Evolutionary conservation across 306 rosid genomes (phyloP).

Genomic region (Pterocarpus santalinus): DNA sequence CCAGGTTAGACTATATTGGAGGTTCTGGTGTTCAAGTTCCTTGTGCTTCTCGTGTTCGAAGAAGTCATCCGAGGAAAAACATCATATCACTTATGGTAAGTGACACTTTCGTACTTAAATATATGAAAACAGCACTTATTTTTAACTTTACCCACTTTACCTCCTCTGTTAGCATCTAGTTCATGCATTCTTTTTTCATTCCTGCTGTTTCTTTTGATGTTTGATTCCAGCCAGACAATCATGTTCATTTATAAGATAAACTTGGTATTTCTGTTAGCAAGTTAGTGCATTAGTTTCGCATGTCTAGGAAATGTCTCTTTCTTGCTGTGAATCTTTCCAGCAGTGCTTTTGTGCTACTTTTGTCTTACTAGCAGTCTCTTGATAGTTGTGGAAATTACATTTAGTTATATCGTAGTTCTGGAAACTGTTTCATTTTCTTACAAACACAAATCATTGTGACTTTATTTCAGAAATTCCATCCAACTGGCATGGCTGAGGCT

Average conservation of each 20-base stretch:
- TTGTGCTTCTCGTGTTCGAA: slow-evolving; percentile 85
- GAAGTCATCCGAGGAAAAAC: slow-evolving; percentile 94
- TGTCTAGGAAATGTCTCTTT: slow-evolving; percentile 27
- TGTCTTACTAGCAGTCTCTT: slow-evolving; percentile 22
- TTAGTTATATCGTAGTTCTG: not conserved
- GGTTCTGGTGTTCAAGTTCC: slow-evolving; percentile 88
- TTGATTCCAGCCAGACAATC: slow-evolving; percentile 8
- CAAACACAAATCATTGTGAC: slow-evolving; percentile 27
- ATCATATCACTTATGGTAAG: slow-evolving; percentile 81
- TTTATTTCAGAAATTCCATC: slow-evolving; percentile 66
- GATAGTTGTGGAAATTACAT: slow-evolving; percentile 7
- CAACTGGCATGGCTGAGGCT: slow-evolving; percentile 57
- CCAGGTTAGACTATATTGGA: slow-evolving; percentile 81
- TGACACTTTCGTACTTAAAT: slow-evolving; percentile 36
- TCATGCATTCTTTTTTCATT: slow-evolving; percentile 19
- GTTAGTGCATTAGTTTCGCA: slow-evolving; percentile 18
- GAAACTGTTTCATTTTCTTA: slow-evolving; percentile 21
- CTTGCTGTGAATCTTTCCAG: slow-evolving; percentile 4
- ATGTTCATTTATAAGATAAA: slow-evolving; percentile 19
- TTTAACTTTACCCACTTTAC: slow-evolving; percentile 26
- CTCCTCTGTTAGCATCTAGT: slow-evolving; percentile 12
- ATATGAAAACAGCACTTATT: slow-evolving; percentile 14
- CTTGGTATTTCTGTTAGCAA: slow-evolving; percentile 16
- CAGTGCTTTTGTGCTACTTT: not conserved
- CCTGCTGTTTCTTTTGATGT: slow-evolving; percentile 35